These are phyloP conservation scores for Cryptococcus hybrid DNA, from an alignment of 1,284 basidiomycete species.

Conservation along the genomic window DNA sequence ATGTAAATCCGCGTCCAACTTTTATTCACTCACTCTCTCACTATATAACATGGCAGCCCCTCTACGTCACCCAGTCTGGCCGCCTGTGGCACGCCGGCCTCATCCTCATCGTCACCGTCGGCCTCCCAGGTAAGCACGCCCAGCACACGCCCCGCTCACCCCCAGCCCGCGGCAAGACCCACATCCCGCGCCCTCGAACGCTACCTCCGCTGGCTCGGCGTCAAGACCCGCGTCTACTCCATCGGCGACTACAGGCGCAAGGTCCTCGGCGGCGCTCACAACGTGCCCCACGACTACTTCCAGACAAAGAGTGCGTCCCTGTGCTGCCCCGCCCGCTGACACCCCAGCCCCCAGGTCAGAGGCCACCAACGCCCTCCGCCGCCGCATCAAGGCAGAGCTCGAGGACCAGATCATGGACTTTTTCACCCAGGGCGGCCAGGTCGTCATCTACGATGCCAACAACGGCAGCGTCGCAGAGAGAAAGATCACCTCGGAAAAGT, in stretches of 20 bases:
- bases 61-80: slow-evolving; percentile 70
- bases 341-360: slow-evolving; percentile 65
- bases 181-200: slow-evolving; percentile 94
- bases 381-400: slow-evolving; percentile 72
- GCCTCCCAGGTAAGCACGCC: slow-evolving; percentile 61
- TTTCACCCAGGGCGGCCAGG: slow-evolving; percentile 81
- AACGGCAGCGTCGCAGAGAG: slow-evolving; percentile 75
- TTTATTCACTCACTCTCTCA: background rate
- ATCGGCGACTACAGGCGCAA: slow-evolving; percentile 93
- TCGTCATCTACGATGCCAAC: slow-evolving; percentile 99
- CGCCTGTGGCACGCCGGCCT: slow-evolving; percentile 92
- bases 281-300: slow-evolving; percentile 90
- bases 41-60: slow-evolving; percentile 64
- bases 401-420: slow-evolving; percentile 87
- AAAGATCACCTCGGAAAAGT: slow-evolving; percentile 74
- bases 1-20: too few species aligned
- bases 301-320: slow-evolving; percentile 60
- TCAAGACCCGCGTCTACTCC: slow-evolving; percentile 91
- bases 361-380: slow-evolving; percentile 74
- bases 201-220: slow-evolving; percentile 96
- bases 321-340: background rate
- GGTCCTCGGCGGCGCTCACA: slow-evolving; percentile 80
- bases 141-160: background rate
- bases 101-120: slow-evolving; percentile 87
- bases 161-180: slow-evolving; percentile 85